Percentiles rank a stretch among this genome's conserved stretches.
phyloP scores from a whole-genome alignment of 2,329 filamentous ascomycete genomes.

The Aspergillus sp. region DNA sequence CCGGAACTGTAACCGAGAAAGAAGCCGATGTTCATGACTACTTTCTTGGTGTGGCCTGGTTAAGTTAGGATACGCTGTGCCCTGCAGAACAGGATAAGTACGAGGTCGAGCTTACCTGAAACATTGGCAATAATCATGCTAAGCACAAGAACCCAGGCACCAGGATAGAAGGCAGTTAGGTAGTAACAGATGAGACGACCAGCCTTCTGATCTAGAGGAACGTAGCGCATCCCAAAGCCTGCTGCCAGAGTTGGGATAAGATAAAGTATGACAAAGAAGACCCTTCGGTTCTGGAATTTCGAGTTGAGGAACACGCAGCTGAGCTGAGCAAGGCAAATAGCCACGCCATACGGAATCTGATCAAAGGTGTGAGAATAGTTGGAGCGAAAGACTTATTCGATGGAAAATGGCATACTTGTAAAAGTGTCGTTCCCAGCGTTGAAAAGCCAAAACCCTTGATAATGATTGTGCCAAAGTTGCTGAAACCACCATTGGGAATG shows the following conservation, averaged over 20 bases:
- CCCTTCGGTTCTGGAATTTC: slow-evolving; percentile 47
- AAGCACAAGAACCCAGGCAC: slow-evolving; percentile 52
- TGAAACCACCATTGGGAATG: slow-evolving; percentile 57
- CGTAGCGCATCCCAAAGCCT: slow-evolving; percentile 57
- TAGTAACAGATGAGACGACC: slow-evolving; percentile 60
- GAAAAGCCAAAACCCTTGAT: slow-evolving; percentile 59
- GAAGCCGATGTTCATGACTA: slow-evolving; percentile 60
- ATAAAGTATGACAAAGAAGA: slow-evolving; percentile 55
- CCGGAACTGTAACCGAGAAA: slow-evolving; percentile 61
- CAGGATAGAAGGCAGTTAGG: slow-evolving; percentile 55
- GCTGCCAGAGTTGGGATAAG: slow-evolving; percentile 61
- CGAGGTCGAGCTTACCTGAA: slow-evolving; percentile 28
- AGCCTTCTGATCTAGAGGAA: slow-evolving; percentile 50
- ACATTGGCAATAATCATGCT: slow-evolving; percentile 47
- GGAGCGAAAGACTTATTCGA: neutral
- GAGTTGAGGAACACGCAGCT: slow-evolving; percentile 50
- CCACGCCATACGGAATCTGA: slow-evolving; percentile 47
- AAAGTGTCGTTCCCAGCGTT: slow-evolving; percentile 52
- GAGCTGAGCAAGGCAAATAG: slow-evolving; percentile 53
- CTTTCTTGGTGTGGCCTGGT: slow-evolving; percentile 61
- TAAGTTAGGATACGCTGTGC: slow-evolving; percentile 18
- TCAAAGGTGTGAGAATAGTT: neutral
- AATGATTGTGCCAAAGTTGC: slow-evolving; percentile 59
- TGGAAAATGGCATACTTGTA: slow-evolving; percentile 39
- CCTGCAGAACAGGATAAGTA: neutral